Percentiles rank a stretch among this genome's conserved stretches.
Evolutionary conservation across 2,329 filamentous ascomycete species (phyloP).

Genomic region (Arachnopeziza araneosa): DNA sequence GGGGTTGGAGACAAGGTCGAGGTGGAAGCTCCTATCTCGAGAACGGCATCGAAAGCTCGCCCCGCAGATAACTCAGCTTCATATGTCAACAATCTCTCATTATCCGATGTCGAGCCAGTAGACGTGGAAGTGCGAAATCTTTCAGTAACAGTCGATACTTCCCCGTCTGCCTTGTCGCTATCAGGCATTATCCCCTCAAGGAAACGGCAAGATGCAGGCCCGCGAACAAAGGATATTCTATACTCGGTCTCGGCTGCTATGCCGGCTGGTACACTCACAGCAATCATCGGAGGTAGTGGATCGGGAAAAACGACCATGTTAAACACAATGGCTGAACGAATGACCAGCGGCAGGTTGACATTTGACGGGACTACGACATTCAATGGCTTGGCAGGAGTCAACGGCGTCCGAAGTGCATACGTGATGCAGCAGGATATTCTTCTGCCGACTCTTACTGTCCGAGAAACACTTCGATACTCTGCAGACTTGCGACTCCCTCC

Average conservation of each 20-base stretch:
- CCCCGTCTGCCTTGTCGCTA: constrained; percentile 46
- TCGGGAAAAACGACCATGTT: constrained; percentile 68
- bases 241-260: constrained; percentile 59
- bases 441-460: constrained; percentile 66
- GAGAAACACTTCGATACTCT: constrained; percentile 69
- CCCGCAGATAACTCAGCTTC: constrained; percentile 11
- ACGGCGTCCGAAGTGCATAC: constrained; percentile 57
- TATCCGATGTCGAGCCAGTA: constrained; percentile 49
- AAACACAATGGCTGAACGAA: constrained; percentile 65
- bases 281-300: constrained; percentile 70
- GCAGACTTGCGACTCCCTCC: constrained; percentile 66
- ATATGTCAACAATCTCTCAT: constrained; percentile 27
- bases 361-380: constrained; percentile 54
- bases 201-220: constrained; percentile 25
- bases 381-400: constrained; percentile 51
- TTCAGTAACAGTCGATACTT: constrained; percentile 51
- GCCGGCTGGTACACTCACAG: constrained; percentile 61
- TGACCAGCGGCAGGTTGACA: constrained; percentile 47
- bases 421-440: constrained; percentile 74
- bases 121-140: constrained; percentile 49
- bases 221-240: constrained; percentile 47
- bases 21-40: neutral
- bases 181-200: constrained; percentile 31
- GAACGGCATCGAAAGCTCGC: neutral
- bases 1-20: neutral